A percentile compares a stretch with the other conserved stretches of the same genome.
These are phyloP conservation scores for Beauveria sp. DNA, from an alignment of 2,329 filamentous ascomycete species.

Conservation along the genomic window DNA sequence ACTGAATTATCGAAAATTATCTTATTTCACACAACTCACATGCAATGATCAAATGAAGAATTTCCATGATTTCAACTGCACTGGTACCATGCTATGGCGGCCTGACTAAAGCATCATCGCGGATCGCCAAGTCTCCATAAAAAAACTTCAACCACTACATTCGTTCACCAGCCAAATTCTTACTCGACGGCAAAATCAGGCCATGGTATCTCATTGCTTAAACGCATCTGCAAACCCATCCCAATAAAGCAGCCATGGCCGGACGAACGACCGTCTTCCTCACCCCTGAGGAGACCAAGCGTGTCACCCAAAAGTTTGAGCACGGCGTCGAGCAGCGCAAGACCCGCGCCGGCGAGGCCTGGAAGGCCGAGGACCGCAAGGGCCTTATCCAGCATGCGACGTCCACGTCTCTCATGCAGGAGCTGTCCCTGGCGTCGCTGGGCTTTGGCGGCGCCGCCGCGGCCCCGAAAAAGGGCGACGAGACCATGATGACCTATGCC, in stretches of 20 bases:
- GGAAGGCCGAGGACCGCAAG: slow-evolving; percentile 16
- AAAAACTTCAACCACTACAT: background rate
- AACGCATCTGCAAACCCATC: background rate
- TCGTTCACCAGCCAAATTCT: background rate
- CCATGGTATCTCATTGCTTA: background rate
- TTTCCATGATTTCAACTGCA: background rate
- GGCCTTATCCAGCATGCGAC: slow-evolving; percentile 20
- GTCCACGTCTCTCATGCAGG: slow-evolving; percentile 24
- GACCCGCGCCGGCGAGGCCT: slow-evolving; percentile 15
- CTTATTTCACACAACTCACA: too few species aligned
- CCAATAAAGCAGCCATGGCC: slow-evolving; percentile 14
- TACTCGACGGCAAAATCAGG: background rate
- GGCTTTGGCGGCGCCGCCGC: slow-evolving; percentile 14
- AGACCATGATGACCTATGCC: slow-evolving; percentile 21
- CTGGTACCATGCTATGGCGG: background rate
- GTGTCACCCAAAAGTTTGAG: slow-evolving; percentile 20
- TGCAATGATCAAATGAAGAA: background rate
- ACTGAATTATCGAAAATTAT: background rate
- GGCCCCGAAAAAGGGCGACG: slow-evolving; percentile 12
- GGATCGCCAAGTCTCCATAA: slow-evolving; percentile 2
- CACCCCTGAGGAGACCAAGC: slow-evolving; percentile 23
- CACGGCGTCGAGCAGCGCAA: slow-evolving; percentile 17
- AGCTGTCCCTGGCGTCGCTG: slow-evolving; percentile 19
- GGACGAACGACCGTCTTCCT: slow-evolving; percentile 24
- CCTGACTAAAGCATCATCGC: too few species aligned